Evolutionary conservation across 2,329 filamentous ascomycete genomes (phyloP), one percentile per base, ranked within the genome.

Genomic region (Fusarium musae): DNA sequence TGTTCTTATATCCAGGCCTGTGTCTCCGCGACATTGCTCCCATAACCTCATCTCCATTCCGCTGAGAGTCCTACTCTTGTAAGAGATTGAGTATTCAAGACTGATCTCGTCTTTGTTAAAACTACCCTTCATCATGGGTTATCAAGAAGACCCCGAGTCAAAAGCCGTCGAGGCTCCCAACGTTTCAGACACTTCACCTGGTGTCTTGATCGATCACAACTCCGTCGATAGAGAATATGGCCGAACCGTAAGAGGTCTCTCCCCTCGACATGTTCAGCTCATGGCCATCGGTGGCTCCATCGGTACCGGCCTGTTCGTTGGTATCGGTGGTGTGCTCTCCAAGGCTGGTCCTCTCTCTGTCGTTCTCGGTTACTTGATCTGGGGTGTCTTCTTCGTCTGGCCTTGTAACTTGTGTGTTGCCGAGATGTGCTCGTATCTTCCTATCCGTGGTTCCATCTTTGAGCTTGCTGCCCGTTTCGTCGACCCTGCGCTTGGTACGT

Each of bases 391-490:
- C 70, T 85, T 83, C 78, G 80, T 85, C 74, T 86, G 83, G 84
- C 84, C 83, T 17, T 77, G 80, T 53, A 83, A 85, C 79, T 74
- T 86, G 68, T 84, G 81, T 70, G 83, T 90, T 39, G 88, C 87
- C 59, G 89, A 90, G 79, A 89, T 90, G 86, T 85, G 85, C 59
- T 85, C 87, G 11, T 89, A 87, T 68, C 82, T 89, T 30, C 88
- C 88, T 7, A 81, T 89, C 57, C 83, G 86, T 39, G 84, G 87
- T 49, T 86, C 86, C 21, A 87, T 89, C 47, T 88, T 88, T 44
- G 87, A 89, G 70, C 85, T 88, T 56, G 87, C 86, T 62, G 83
- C 82, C 21, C 85, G 88, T 23, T 90, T 87, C 70, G 84, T 88
- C 36, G 88, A 91, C 74, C 86, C 87, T 5, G 86, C 86, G 19